These are phyloP conservation scores for Mariannaea elegans DNA, from an alignment of 2,329 filamentous ascomycete species.

Conservation along the genomic window DNA sequence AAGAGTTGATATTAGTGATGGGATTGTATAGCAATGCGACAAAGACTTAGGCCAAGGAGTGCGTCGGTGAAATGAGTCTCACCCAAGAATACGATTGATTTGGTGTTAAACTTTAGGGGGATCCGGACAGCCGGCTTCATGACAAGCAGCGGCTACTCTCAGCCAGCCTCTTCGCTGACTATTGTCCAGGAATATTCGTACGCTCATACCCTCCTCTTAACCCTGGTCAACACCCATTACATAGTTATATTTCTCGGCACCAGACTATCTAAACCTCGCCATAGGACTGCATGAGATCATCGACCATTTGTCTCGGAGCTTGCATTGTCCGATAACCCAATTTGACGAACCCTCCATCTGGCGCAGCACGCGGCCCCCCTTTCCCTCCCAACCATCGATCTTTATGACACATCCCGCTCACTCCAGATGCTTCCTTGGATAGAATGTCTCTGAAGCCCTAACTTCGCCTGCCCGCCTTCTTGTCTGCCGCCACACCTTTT, in stretches of 20 bases:
- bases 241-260: background rate
- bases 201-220: background rate
- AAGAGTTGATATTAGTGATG: too few species aligned
- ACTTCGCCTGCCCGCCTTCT: slow-evolving; percentile 1
- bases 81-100: too few species aligned
- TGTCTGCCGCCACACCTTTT: slow-evolving; percentile 29
- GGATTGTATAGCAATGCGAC: too few species aligned
- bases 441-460: slow-evolving; percentile 29
- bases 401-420: slow-evolving; percentile 11
- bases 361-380: slow-evolving; percentile 17
- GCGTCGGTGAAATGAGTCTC: too few species aligned
- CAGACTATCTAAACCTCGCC: background rate
- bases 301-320: slow-evolving; percentile 16
- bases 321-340: slow-evolving; percentile 15
- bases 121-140: background rate
- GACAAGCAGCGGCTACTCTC: background rate
- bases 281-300: slow-evolving; percentile 9
- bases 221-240: slow-evolving; percentile 14
- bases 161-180: slow-evolving; percentile 11
- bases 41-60: too few species aligned
- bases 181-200: background rate
- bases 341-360: slow-evolving; percentile 26
- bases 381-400: slow-evolving; percentile 21
- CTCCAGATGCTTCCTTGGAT: slow-evolving; percentile 7
- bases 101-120: background rate